Base-by-base conservation (phyloP, 129 eudicot species). In the Centaurea solstitialis region DNA sequence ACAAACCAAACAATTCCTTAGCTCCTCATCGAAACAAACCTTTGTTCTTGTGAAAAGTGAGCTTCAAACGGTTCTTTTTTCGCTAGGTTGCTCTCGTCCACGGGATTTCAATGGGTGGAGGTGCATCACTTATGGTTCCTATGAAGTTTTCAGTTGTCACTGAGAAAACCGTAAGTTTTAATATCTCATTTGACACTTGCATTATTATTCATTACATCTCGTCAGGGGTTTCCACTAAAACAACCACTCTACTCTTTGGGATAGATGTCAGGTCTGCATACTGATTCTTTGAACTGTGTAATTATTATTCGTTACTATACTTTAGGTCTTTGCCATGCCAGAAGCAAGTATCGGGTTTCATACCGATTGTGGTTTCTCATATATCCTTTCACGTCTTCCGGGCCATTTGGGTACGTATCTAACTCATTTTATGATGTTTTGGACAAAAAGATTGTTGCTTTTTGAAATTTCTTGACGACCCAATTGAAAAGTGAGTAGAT, bases 91-190 rank as follows among this genome's bases (percentile, higher is more conserved):
- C 98, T 87, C 92, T 96, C 82, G 98, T 87, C 80, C 88, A 96
- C 86, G 99, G 99, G 41, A 91, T 96, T 79, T 82, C 92, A 70
- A 96, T 96, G 99, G 99, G 99, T 41, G 99, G 99, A 65, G 99
- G 99, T 50, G 99, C 99, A 80, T 87, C 98, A n/a, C 85, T 96
- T 57, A 91, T 96, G 98, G 98, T 91, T 74, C 99, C 98, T 0
- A 77, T 91, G 95, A 93, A 87, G 76, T 96, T 96, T 80, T 96
- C 99, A 39, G 98, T 93, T 43, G 99, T 96, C 80, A 89, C 99
- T 4, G 98, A 93, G 28, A 96, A 96, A 82, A 90, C 97, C 4
- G 99, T 96, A 72, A 75, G 97, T 84, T 11, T 70, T 53, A 70
- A 15, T 9, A 33, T 70, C 30, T 64, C 35, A 22, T 5, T 80